These are phyloP conservation scores for Aspergillus funiculosus DNA, from an alignment of 495 filamentous ascomycete species.

Conservation along the genomic window DNA sequence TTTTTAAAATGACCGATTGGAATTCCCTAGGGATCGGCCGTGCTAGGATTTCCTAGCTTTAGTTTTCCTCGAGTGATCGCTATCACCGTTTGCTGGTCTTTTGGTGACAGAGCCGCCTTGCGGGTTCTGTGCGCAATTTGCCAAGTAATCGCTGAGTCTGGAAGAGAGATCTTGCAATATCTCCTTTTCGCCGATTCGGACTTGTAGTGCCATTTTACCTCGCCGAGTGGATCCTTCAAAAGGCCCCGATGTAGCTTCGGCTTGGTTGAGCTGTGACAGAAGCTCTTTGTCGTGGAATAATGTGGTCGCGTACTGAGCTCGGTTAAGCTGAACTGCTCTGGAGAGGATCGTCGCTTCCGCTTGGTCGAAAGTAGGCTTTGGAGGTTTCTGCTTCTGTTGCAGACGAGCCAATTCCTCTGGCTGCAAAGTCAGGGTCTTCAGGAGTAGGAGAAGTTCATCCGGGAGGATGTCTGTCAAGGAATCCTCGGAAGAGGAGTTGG, in stretches of 20 bases:
- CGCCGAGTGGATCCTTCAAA: slow-evolving; percentile 32
- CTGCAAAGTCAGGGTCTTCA: slow-evolving; percentile 41
- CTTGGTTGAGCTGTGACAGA: slow-evolving; percentile 31
- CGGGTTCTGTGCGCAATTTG: slow-evolving; percentile 18
- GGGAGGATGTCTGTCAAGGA: slow-evolving; percentile 37
- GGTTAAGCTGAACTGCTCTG: slow-evolving; percentile 27
- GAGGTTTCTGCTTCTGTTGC: slow-evolving; percentile 41
- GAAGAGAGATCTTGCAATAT: slow-evolving; percentile 50
- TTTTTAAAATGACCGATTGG: not conserved
- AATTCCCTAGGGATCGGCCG: not conserved
- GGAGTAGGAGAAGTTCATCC: slow-evolving; percentile 45
- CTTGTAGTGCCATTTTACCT: slow-evolving; percentile 63
- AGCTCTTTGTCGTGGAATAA: slow-evolving; percentile 57
- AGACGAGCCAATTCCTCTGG: slow-evolving; percentile 35
- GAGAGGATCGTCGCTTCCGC: slow-evolving; percentile 29
- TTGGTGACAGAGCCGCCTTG: slow-evolving; percentile 13
- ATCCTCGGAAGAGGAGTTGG: slow-evolving; percentile 29
- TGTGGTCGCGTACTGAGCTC: slow-evolving; percentile 54
- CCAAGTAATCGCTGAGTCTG: slow-evolving; percentile 27
- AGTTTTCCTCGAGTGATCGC: slow-evolving; percentile 30
- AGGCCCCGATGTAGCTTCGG: slow-evolving; percentile 15
- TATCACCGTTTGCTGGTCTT: slow-evolving; percentile 20
- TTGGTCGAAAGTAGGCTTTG: slow-evolving; percentile 32
- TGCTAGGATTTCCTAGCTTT: slow-evolving; percentile 36
- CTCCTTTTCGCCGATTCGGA: slow-evolving; percentile 76